A percentile compares a stretch with the other conserved stretches of the same genome.
Evolutionary conservation across 2,329 filamentous ascomycete genomes (phyloP).

Genomic region (Hymenoscyphus salicellus): DNA sequence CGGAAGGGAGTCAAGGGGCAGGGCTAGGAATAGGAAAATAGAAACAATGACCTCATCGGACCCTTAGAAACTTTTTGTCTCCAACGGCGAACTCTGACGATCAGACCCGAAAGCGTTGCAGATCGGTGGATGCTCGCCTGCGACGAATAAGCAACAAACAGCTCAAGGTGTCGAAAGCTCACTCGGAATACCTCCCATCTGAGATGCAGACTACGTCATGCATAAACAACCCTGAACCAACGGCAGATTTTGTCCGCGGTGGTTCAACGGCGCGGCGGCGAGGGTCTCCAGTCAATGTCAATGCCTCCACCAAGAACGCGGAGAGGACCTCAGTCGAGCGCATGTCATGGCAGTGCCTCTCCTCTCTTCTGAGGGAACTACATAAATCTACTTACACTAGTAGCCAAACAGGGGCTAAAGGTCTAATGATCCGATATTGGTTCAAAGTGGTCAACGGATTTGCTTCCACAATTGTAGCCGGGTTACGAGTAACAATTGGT

Average conservation of each 20-base stretch:
- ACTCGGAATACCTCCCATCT: not conserved
- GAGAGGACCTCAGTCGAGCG: not conserved
- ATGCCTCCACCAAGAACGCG: not conserved
- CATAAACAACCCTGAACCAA: not conserved
- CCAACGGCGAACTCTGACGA: not conserved
- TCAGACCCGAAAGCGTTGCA: slow-evolving; percentile 10
- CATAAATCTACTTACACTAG: not conserved
- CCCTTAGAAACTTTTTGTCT: not conserved
- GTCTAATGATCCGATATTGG: not conserved
- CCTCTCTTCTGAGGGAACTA: not conserved
- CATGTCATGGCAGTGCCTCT: not conserved
- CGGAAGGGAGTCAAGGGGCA: not conserved
- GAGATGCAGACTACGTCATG: slow-evolving; percentile 1
- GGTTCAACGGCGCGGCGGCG: not conserved
- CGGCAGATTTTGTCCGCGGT: slow-evolving; percentile 1
- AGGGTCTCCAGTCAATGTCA: too few relatives aligned
- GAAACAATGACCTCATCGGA: slow-evolving; percentile 9
- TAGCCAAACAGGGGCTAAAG: not conserved
- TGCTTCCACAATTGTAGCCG: not conserved
- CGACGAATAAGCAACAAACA: not conserved
- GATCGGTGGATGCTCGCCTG: slow-evolving; percentile 1
- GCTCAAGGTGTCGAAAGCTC: not conserved
- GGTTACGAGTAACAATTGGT: not conserved
- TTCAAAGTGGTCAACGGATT: not conserved
- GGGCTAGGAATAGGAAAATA: slow-evolving; percentile 1